Evolutionary conservation across 768 basidiomycete species (phyloP).

Genomic region (Podaxis sp.): DNA sequence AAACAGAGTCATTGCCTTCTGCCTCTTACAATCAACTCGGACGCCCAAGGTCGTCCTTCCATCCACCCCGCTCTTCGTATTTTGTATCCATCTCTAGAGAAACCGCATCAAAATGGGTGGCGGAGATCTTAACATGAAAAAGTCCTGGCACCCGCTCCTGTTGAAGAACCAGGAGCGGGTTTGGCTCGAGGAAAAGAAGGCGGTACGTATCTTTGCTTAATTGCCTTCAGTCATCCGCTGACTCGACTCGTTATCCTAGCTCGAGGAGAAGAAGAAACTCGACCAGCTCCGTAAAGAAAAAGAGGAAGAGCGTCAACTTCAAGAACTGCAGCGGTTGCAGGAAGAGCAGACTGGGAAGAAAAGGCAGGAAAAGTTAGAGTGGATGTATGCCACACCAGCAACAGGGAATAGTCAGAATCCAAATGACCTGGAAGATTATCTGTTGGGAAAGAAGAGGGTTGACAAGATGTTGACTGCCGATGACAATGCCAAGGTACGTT

Average conservation of each 20-base stretch:
- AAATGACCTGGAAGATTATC: slow-evolving; percentile 94
- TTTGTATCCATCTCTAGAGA: slow-evolving; percentile 11
- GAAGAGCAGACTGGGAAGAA: slow-evolving; percentile 96
- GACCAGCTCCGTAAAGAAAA: slow-evolving; percentile 97
- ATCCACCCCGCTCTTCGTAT: slow-evolving; percentile 1
- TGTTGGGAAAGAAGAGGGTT: slow-evolving; percentile 96
- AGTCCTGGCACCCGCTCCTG: slow-evolving; percentile 99
- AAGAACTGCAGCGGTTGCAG: slow-evolving; percentile 93
- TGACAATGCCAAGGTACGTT: slow-evolving; percentile 81
- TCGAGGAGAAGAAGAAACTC: slow-evolving; percentile 98
- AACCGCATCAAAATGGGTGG: slow-evolving; percentile 85
- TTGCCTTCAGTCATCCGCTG: slow-evolving; percentile 2
- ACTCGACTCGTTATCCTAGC: slow-evolving; percentile 41
- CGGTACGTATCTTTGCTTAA: slow-evolving; percentile 52
- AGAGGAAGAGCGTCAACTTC: slow-evolving; percentile 95
- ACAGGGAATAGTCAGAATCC: slow-evolving; percentile 83
- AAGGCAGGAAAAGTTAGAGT: slow-evolving; percentile 91
- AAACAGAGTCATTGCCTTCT: slow-evolving; percentile 4
- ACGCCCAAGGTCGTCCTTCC: not conserved
- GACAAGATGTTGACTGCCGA: slow-evolving; percentile 93
- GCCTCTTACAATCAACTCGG: not conserved
- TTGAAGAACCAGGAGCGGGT: slow-evolving; percentile 99
- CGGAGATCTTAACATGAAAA: slow-evolving; percentile 98
- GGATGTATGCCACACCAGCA: slow-evolving; percentile 99
- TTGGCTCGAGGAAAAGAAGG: slow-evolving; percentile 98